phyloP scores from a whole-genome alignment of 352 stramenopile species.

The Blastocystis sp. region DNA sequence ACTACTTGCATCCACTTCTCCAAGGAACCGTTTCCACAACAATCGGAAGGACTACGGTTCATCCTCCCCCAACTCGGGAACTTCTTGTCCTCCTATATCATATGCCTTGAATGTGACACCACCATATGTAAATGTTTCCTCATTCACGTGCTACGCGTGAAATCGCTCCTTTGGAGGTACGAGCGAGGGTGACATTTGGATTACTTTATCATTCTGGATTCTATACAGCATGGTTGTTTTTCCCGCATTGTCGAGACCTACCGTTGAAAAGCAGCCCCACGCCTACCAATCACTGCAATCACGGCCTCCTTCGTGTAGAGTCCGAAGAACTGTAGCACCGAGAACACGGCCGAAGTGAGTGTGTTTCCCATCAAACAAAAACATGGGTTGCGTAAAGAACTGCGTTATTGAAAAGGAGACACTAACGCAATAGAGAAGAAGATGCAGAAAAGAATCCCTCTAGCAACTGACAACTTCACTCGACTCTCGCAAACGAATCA shows the following conservation, averaged over 20 bases:
- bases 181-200: slow-evolving; percentile 48
- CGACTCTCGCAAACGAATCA: slow-evolving; percentile 11
- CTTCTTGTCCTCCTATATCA: slow-evolving; percentile 48
- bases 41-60: slow-evolving; percentile 19
- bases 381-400: neutral
- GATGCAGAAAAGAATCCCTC: slow-evolving; percentile 1
- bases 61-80: neutral
- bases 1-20: slow-evolving; percentile 28
- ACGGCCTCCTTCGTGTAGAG: slow-evolving; percentile 11
- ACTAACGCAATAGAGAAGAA: slow-evolving; percentile 16
- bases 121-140: slow-evolving; percentile 33
- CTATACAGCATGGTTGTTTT: slow-evolving; percentile 24
- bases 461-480: neutral
- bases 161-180: neutral
- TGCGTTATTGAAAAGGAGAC: neutral
- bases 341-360: neutral
- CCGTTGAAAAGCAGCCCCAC: neutral
- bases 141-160: slow-evolving; percentile 39
- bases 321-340: slow-evolving; percentile 32
- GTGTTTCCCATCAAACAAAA: slow-evolving; percentile 33
- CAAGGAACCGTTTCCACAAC: slow-evolving; percentile 33
- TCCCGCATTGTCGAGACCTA: slow-evolving; percentile 7
- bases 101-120: slow-evolving; percentile 45
- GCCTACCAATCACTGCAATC: slow-evolving; percentile 3
- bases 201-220: slow-evolving; percentile 39